Percentiles rank a stretch among this genome's conserved stretches.
Evolutionary conservation across 805 yeast species (phyloP).

Genomic region (Wickerhamomyces subpelliculosus): DNA sequence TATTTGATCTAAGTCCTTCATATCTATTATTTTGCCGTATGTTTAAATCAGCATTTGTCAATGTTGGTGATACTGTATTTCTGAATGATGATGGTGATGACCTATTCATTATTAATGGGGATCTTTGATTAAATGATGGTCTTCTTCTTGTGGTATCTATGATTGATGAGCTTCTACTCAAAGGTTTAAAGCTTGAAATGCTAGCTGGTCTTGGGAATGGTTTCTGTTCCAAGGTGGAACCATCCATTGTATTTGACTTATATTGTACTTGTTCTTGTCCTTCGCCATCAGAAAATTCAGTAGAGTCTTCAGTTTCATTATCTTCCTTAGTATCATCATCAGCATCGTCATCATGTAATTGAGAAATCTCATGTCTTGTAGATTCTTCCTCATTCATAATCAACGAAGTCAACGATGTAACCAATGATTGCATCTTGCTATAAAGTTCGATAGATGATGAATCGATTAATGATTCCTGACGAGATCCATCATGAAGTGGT

Average conservation of each 20-base stretch:
- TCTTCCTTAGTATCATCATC: no score
- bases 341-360: not conserved
- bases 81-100: no score
- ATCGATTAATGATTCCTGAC: constrained; percentile 21
- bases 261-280: not conserved
- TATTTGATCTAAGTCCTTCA: not conserved
- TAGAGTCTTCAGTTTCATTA: constrained; percentile 1
- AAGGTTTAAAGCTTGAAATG: no score
- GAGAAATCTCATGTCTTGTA: constrained; percentile 2
- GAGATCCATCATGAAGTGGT: constrained; percentile 6
- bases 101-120: no score
- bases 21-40: not conserved
- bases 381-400: constrained; percentile 21
- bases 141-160: not conserved
- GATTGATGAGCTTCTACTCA: not conserved
- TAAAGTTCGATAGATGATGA: constrained; percentile 20
- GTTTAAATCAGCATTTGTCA: not conserved
- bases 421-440: constrained; percentile 26
- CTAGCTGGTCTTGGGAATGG: not conserved
- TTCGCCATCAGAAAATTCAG: constrained; percentile 4
- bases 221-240: not conserved
- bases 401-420: constrained; percentile 25
- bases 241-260: not conserved
- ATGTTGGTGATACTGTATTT: not conserved
- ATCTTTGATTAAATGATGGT: no score